Evolutionary conservation across 1,284 basidiomycete species (phyloP).

Genomic region (Papiliotrema fonsecae): DNA sequence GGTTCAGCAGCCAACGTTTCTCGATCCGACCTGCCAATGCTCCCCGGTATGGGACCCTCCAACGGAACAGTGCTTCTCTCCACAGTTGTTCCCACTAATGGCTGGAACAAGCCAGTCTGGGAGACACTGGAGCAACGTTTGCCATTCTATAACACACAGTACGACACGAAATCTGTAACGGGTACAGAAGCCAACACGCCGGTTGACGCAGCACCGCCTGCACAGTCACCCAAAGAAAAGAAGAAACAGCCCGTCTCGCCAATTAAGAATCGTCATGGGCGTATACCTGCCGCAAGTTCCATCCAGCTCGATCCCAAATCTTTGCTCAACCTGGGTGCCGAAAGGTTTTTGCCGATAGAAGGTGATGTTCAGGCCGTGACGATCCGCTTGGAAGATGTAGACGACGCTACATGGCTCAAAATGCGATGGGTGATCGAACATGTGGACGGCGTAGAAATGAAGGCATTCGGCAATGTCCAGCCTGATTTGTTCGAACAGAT

Average conservation of each 20-base stretch:
- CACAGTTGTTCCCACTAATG: conserved; percentile 24
- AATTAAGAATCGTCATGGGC: background rate
- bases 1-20: too few relatives aligned
- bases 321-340: conserved; percentile 33
- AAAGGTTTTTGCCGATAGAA: conserved; percentile 25
- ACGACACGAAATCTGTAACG: conserved; percentile 11
- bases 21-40: conserved; percentile 14
- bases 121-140: conserved; percentile 18
- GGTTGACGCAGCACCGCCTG: background rate
- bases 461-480: conserved; percentile 17
- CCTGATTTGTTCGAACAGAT: conserved; percentile 18
- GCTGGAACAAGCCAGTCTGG: conserved; percentile 35
- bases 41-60: conserved; percentile 25
- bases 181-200: background rate
- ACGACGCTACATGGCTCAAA: conserved; percentile 29
- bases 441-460: conserved; percentile 27
- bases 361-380: conserved; percentile 31
- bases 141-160: conserved; percentile 32
- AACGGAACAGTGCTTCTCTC: conserved; percentile 36
- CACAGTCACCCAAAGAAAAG: background rate
- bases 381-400: conserved; percentile 27
- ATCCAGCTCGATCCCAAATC: background rate
- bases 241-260: background rate
- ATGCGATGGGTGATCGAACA: conserved; percentile 27
- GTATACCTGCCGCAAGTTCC: background rate